Conservation (phyloP, 352 stramenopile species). For the Phytophthora capsici region DNA sequence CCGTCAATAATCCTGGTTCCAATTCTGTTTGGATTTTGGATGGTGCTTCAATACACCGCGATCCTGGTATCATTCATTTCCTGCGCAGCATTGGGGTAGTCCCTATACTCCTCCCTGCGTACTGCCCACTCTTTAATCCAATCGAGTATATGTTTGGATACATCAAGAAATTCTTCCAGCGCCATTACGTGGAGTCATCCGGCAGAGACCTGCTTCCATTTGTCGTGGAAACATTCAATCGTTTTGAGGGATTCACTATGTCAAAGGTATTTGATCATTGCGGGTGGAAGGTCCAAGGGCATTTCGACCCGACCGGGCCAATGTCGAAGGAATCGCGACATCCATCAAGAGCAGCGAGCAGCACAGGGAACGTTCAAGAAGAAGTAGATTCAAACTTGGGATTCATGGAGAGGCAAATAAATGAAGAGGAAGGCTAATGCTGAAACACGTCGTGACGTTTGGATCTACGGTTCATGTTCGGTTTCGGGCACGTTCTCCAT, state of each 20-base stretch:
- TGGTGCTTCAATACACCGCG: conserved; percentile 28
- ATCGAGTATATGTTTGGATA: conserved; percentile 44
- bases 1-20: conserved; percentile 24
- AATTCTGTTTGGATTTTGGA: conserved; percentile 46
- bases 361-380: not conserved
- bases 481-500: conserved; percentile 7
- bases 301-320: not conserved
- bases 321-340: not conserved
- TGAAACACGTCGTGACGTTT: not conserved
- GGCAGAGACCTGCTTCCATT: not conserved
- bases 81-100: conserved; percentile 33
- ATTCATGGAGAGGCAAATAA: not conserved
- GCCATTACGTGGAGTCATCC: conserved; percentile 16
- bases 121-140: conserved; percentile 40
- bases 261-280: no score
- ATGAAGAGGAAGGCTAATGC: not conserved
- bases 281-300: not conserved
- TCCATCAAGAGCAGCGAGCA: not conserved
- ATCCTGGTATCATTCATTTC: conserved; percentile 42
- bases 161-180: conserved; percentile 11
- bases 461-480: conserved; percentile 4
- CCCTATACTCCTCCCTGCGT: conserved; percentile 34
- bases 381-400: not conserved
- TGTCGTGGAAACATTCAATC: not conserved
- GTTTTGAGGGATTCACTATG: not conserved